These are phyloP conservation scores for Silene latifolia DNA, from an alignment of 148 eudicot species.

Conservation along the genomic window DNA sequence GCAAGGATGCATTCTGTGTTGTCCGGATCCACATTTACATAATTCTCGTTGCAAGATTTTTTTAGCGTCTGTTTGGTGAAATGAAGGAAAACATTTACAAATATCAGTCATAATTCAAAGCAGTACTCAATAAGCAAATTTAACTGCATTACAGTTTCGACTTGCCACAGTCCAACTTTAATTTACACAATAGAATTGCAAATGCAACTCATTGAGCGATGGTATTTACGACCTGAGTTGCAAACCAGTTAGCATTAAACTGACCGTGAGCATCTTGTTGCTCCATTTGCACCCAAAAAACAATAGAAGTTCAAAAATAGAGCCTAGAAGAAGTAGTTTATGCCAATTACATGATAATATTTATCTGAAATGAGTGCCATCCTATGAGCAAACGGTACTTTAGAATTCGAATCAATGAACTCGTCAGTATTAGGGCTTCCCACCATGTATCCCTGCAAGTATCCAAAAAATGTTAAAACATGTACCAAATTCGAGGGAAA, in stretches of 20 bases:
- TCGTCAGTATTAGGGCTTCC: conserved; percentile 51
- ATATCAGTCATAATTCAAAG: neutral
- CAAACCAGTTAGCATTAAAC: too few relatives aligned
- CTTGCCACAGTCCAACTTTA: neutral
- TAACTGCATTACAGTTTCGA: neutral
- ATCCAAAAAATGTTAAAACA: neutral
- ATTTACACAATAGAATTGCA: neutral
- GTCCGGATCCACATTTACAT: conserved; percentile 36
- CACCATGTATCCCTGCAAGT: conserved; percentile 44
- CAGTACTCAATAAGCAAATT: neutral
- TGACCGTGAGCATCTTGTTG: too few relatives aligned
- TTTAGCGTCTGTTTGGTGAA: conserved; percentile 29
- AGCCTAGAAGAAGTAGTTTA: neutral
- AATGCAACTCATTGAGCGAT: neutral
- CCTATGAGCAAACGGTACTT: conserved; percentile 42
- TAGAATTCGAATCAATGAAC: conserved; percentile 38
- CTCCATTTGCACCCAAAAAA: too few relatives aligned
- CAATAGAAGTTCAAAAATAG: too few relatives aligned
- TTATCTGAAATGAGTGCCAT: conserved; percentile 64
- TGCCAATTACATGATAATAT: conserved; percentile 33
- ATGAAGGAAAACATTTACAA: neutral
- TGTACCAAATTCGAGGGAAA: neutral
- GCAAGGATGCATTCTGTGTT: conserved; percentile 40
- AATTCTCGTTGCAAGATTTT: conserved; percentile 38
- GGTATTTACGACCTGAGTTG: too few relatives aligned